phyloP scores from a whole-genome alignment of 305 asterid species.

The Caryopteris hybrid region DNA sequence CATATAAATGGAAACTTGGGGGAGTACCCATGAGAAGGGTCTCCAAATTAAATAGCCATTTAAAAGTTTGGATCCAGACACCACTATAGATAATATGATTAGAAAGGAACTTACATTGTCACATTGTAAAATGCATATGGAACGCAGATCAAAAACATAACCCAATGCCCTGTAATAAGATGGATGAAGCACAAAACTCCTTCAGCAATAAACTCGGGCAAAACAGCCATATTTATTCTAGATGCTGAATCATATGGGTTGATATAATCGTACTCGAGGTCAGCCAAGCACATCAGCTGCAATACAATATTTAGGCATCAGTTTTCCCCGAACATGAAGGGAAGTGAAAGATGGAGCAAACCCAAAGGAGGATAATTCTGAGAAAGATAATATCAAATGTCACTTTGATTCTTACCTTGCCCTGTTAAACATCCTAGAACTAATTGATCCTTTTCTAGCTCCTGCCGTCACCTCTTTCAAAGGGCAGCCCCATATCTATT shows the following conservation, averaged over 20 bases:
- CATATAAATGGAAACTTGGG: neutral
- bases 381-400: neutral
- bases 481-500: neutral
- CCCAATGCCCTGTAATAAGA: constrained; percentile 77
- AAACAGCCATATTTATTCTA: constrained; percentile 57
- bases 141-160: constrained; percentile 60
- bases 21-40: neutral
- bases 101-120: constrained; percentile 46
- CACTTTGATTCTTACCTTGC: neutral
- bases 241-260: constrained; percentile 81
- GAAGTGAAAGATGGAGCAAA: neutral
- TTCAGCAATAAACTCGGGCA: constrained; percentile 63
- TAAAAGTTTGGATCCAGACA: neutral
- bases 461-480: neutral
- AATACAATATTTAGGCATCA: constrained; percentile 19
- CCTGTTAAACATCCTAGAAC: neutral
- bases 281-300: constrained; percentile 92
- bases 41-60: neutral
- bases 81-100: neutral
- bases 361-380: neutral
- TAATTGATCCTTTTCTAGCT: neutral
- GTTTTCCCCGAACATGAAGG: neutral
- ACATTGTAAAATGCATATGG: constrained; percentile 63
- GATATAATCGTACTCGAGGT: constrained; percentile 78
- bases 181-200: constrained; percentile 71